Percentiles rank a stretch among this genome's conserved stretches.
These are phyloP conservation scores for Naganishia albida DNA, from an alignment of 1,284 basidiomycete genomes.

Conservation along the genomic window DNA sequence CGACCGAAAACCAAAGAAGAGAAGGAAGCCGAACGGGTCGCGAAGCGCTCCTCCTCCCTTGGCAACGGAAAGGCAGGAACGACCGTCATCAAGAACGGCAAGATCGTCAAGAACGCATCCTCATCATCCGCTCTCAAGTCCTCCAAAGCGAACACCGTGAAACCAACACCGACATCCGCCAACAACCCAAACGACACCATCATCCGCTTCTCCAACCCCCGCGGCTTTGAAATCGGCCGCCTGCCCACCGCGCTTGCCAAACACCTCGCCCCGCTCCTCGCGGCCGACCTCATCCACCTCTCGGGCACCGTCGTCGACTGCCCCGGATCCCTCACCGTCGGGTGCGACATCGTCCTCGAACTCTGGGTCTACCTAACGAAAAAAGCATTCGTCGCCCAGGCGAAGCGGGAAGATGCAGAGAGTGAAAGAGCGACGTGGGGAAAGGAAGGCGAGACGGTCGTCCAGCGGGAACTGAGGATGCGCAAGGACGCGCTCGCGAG, in stretches of 20 bases:
- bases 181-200: slow-evolving; percentile 51
- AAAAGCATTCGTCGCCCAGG: slow-evolving; percentile 44
- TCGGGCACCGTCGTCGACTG: slow-evolving; percentile 51
- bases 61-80: slow-evolving; percentile 13
- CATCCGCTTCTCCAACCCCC: slow-evolving; percentile 44
- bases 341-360: slow-evolving; percentile 50
- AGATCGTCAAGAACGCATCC: slow-evolving; percentile 42
- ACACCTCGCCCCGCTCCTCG: slow-evolving; percentile 51
- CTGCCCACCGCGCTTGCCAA: slow-evolving; percentile 49
- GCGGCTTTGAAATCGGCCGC: slow-evolving; percentile 44
- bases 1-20: slow-evolving; percentile 41
- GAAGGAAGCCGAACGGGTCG: slow-evolving; percentile 33
- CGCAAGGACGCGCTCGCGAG: slow-evolving; percentile 50
- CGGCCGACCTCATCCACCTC: slow-evolving; percentile 49
- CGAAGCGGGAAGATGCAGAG: slow-evolving; percentile 36
- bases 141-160: slow-evolving; percentile 2
- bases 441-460: slow-evolving; percentile 51
- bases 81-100: slow-evolving; percentile 33
- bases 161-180: slow-evolving; percentile 40
- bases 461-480: slow-evolving; percentile 51
- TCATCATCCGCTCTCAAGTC: slow-evolving; percentile 34
- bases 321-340: slow-evolving; percentile 46
- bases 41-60: slow-evolving; percentile 20
- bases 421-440: slow-evolving; percentile 41
- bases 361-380: slow-evolving; percentile 50